Evolutionary conservation across 139 green algal species (phyloP).

Genomic region (Chloropicon primus): DNA sequence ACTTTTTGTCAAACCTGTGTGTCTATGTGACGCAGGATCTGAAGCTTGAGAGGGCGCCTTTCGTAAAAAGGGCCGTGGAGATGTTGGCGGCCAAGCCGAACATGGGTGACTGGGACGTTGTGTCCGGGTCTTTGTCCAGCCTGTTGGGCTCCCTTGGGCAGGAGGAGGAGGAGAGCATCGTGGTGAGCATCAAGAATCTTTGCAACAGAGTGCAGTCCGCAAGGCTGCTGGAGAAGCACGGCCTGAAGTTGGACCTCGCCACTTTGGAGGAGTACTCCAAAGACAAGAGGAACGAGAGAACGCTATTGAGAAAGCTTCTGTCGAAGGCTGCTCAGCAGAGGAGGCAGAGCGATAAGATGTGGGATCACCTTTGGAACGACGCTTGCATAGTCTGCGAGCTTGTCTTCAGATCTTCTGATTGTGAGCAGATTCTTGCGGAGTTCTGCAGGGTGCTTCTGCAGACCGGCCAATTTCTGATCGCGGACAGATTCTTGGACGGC

Average conservation of each 20-base stretch:
- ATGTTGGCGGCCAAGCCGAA: background rate
- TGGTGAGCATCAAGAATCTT: background rate
- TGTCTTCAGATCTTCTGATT: background rate
- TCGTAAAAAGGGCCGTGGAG: background rate
- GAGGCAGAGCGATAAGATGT: background rate
- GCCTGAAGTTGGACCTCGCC: background rate
- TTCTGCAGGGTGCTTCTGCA: background rate
- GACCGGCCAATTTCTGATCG: background rate
- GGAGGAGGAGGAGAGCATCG: background rate
- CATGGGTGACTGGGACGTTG: background rate
- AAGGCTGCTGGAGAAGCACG: background rate
- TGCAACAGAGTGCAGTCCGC: background rate
- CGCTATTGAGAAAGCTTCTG: background rate
- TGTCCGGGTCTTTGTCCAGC: background rate
- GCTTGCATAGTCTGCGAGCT: background rate
- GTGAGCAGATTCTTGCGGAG: background rate
- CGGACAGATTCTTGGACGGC: background rate
- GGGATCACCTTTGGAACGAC: background rate
- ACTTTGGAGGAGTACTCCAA: background rate
- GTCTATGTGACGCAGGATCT: background rate
- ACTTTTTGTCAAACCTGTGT: no score
- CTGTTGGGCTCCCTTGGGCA: background rate
- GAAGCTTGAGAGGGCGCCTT: background rate
- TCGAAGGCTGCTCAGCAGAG: background rate
- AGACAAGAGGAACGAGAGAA: background rate